Evolutionary conservation across 345 rosid species (phyloP), one percentile per base, ranked within the genome.

Genomic region (Eucalyptus dawsonii): DNA sequence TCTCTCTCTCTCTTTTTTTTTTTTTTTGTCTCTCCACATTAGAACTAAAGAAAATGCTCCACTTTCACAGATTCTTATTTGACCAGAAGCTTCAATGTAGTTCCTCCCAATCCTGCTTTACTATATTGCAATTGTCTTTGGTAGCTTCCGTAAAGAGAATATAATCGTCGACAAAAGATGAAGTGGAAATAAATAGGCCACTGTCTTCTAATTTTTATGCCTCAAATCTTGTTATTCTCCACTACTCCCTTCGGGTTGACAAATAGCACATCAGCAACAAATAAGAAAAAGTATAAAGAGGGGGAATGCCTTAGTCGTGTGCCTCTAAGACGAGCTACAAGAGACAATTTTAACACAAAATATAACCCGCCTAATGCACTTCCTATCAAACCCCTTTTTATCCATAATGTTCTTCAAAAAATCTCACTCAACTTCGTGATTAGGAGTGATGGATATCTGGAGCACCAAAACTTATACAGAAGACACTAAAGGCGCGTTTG

Each of bases 401-500:
- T 22, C 22, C 31, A 15, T n/a, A n/a, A 1, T 5, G 0, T 88
- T 62, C 22, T 67, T 51, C 3, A 3, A 7, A 60, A 50, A 88
- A 50, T 16, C 40, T 40, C 31, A 29, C 40, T 16, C 24, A 27
- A 15, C 24, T 47, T 24, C 0, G 4, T 24, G 31, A 19, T 7
- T 42, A 86, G 2, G 58, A 53, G 58, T 21, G 58, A 53, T 53
- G 25, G 58, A 53, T 0, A 53, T 21, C 0, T 8, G 0, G 5
- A 53, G 0, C 1, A 53, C 58, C 25, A 21, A 53, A 53, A 53
- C 58, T 53, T n/a, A n/a, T n/a, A n/a, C n/a, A n/a, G n/a, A n/a
- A n/a, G n/a, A n/a, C n/a, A n/a, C n/a, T n/a, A n/a, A n/a, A n/a
- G n/a, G n/a, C n/a, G n/a, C n/a, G n/a, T n/a, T n/a, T n/a, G n/a